These are phyloP conservation scores for Saccharomyces hybrid DNA, from an alignment of 1,139 yeast genomes.

Conservation along the genomic window DNA sequence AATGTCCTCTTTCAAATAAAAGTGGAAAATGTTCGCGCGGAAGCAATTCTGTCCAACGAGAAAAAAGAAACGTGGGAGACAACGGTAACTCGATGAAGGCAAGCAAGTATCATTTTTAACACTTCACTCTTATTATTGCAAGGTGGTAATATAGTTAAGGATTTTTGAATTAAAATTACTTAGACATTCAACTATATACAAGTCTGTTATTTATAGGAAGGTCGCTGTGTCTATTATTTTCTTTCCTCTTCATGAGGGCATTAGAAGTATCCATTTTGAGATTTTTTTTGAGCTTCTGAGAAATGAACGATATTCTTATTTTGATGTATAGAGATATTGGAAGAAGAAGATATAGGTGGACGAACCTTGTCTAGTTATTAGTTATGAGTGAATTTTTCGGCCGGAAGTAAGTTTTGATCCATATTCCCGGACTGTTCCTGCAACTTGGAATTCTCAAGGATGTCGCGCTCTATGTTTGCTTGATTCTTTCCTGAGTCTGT, in stretches of 20 bases:
- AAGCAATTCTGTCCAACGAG: not conserved
- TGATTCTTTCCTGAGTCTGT: slow-evolving; percentile 10
- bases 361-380: not conserved
- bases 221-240: not conserved
- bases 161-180: not conserved
- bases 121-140: not conserved
- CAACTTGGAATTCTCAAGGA: slow-evolving; percentile 19
- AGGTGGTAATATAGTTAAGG: not conserved
- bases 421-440: slow-evolving; percentile 29
- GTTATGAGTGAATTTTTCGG: slow-evolving; percentile 19
- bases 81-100: not conserved
- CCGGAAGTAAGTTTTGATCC: slow-evolving; percentile 28
- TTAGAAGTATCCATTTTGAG: not conserved
- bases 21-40: not conserved
- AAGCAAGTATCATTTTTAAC: not conserved
- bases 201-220: not conserved
- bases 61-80: not conserved
- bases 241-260: not conserved
- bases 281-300: not conserved
- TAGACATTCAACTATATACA: not conserved
- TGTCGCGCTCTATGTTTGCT: slow-evolving; percentile 19
- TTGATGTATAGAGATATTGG: not conserved
- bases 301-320: not conserved
- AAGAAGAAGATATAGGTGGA: not conserved
- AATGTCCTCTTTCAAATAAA: not conserved